These are phyloP conservation scores for Pseudoturritis turrita DNA, from an alignment of 345 rosid genomes.

Conservation along the genomic window DNA sequence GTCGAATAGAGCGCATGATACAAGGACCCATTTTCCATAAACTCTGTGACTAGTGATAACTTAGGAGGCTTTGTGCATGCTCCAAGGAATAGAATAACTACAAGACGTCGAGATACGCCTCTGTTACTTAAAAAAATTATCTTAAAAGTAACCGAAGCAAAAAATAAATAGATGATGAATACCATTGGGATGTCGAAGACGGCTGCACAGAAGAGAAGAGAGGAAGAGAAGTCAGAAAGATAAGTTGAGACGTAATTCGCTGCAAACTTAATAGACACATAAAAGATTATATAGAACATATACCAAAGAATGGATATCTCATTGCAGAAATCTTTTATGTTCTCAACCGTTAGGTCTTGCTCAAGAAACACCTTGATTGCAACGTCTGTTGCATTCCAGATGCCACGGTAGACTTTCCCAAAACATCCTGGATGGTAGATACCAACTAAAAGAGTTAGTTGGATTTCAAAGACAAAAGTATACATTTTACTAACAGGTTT, in stretches of 20 bases:
- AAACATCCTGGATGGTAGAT: slow-evolving; percentile 47
- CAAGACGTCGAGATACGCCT: slow-evolving; percentile 26
- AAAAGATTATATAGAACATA: not conserved
- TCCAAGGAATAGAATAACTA: slow-evolving; percentile 87
- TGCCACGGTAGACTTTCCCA: slow-evolving; percentile 77
- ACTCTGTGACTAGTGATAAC: slow-evolving; percentile 81
- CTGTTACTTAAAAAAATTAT: not conserved
- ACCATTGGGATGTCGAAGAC: slow-evolving; percentile 92
- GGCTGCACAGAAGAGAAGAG: slow-evolving; percentile 48
- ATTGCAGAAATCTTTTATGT: slow-evolving; percentile 77
- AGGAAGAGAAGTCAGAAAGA: slow-evolving; percentile 32
- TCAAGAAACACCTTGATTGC: slow-evolving; percentile 79
- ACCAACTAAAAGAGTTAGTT: not conserved
- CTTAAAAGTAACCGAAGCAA: not conserved
- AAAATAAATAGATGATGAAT: slow-evolving; percentile 20
- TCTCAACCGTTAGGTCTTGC: slow-evolving; percentile 69
- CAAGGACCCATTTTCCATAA: slow-evolving; percentile 77
- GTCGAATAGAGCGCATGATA: slow-evolving; percentile 61
- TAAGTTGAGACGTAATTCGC: not conserved
- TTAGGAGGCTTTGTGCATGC: slow-evolving; percentile 82
- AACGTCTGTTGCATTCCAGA: slow-evolving; percentile 84
- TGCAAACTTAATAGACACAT: not conserved
- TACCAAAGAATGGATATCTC: slow-evolving; percentile 89
- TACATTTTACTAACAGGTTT: not conserved
- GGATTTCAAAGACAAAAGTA: not conserved